Base-by-base conservation (phyloP, 2,329 filamentous ascomycete genomes). In the Trichophyton verrucosum region DNA sequence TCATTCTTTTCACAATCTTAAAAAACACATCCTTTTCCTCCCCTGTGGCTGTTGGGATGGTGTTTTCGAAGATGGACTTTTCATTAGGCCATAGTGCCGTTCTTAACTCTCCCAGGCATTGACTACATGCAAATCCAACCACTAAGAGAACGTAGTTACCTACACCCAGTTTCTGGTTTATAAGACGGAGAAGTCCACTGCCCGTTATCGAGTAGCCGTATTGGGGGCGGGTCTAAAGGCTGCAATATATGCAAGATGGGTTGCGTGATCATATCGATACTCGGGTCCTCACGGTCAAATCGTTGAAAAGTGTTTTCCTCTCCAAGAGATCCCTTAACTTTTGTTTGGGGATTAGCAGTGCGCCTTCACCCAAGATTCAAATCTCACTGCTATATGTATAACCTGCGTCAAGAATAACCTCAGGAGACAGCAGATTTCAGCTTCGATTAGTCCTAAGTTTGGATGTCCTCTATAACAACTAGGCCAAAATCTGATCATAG, bases 371-470 rank as follows among this genome's bases (percentile, higher is more conserved):
- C 15, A 3, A 3, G 1, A 13, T 38, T 2, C 7, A 33, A 66
- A 57, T n/a, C 57, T 57, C 68, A 70, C 69, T 68, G 74, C 69
- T 27, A 70, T 73, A 73, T 2, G 68, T 66, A 64, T 67, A 75
- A 0, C 70, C 72, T n/a, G 62, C 62, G 49, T 68, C 67, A 6
- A 74, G 62, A 20, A 74, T 67, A 6, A 74, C 72, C 62, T 74
- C 72, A n/a, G 71, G 72, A 1, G 71, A 47, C 69, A 71, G 60
- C 73, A 74, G 9, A 69, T 62, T 47, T 73, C 70, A 1, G 71
- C 70, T 70, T 83, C 60, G 73, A 81, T 68, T 70, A 75, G 63
- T 66, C 77, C 66, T 73, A 78, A 63, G 65, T 73, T 63, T 44
- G 49, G 59, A 70, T 65, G 60, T 72, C 66, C 36, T 33, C 36